These are phyloP conservation scores for Tylopilus felleus DNA, from an alignment of 768 basidiomycete genomes.

Conservation along the genomic window DNA sequence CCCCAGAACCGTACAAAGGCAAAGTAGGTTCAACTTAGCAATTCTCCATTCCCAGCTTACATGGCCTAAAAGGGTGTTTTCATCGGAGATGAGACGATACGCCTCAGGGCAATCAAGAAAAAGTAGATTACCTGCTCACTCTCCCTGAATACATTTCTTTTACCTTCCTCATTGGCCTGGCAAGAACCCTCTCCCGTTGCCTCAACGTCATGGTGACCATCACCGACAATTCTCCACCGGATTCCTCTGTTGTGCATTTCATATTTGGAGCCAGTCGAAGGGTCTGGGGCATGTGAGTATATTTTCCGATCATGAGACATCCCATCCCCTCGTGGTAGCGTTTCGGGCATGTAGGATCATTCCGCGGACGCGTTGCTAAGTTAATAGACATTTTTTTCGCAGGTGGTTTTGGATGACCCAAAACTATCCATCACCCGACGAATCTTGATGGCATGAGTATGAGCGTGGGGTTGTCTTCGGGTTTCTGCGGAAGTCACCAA, in stretches of 20 bases:
- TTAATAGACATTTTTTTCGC: neutral
- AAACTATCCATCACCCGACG: neutral
- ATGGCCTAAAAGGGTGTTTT: conserved; percentile 72
- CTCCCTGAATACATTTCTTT: conserved; percentile 5
- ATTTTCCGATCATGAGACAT: neutral
- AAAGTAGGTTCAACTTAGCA: conserved; percentile 59
- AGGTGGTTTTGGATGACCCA: neutral
- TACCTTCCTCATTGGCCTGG: neutral
- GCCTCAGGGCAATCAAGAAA: conserved; percentile 92
- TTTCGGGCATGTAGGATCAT: neutral
- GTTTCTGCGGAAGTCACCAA: neutral
- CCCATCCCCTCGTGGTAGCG: neutral
- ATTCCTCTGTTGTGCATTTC: neutral
- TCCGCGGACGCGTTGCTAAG: neutral
- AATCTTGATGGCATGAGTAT: neutral
- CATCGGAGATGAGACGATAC: conserved; percentile 87
- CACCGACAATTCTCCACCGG: neutral
- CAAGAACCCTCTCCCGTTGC: neutral
- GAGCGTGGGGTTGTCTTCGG: neutral
- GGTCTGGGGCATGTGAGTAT: neutral
- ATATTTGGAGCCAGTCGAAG: neutral
- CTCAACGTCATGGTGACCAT: neutral
- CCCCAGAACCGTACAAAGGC: conserved; percentile 96
- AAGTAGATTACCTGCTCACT: conserved; percentile 54
- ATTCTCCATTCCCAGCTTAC: neutral